Conservation (phyloP, 2,329 filamentous ascomycete genomes). For the Fusarium albosuccineum region DNA sequence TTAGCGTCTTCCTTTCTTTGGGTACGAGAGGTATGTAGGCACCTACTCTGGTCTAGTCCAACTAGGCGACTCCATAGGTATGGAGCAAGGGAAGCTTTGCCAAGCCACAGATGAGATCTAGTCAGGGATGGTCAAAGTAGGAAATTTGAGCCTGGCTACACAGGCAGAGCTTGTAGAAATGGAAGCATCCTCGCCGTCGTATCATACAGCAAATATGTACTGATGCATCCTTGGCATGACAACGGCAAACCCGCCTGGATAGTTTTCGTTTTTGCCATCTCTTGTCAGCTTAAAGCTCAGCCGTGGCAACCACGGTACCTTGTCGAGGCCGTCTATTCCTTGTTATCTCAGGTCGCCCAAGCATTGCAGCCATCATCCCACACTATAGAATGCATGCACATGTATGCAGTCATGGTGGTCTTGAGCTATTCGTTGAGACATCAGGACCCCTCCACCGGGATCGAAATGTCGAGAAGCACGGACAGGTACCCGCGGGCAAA, state of each 20-base stretch:
- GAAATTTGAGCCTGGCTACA: neutral
- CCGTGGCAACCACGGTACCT: neutral
- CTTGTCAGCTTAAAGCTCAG: neutral
- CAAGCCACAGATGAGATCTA: conserved; percentile 2
- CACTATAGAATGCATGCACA: neutral
- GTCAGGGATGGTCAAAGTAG: neutral
- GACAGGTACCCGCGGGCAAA: conserved; percentile 7
- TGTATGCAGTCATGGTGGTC: conserved; percentile 7
- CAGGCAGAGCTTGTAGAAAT: conserved; percentile 2
- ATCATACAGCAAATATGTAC: neutral
- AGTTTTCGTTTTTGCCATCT: neutral
- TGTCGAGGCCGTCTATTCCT: neutral
- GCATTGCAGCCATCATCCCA: neutral
- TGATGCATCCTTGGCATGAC: neutral
- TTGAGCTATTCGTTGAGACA: conserved; percentile 11
- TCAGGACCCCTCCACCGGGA: conserved; percentile 12
- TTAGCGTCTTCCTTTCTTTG: neutral
- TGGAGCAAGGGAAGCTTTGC: conserved; percentile 2
- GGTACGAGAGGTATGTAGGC: neutral
- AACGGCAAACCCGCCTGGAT: neutral
- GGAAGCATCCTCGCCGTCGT: neutral
- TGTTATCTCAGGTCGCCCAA: neutral
- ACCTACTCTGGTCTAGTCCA: neutral
- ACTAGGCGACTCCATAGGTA: neutral
- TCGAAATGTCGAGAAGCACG: conserved; percentile 4